Evolutionary conservation across 805 yeast species (phyloP).

Genomic region (Sugiyamaella boreocaroliniensis): DNA sequence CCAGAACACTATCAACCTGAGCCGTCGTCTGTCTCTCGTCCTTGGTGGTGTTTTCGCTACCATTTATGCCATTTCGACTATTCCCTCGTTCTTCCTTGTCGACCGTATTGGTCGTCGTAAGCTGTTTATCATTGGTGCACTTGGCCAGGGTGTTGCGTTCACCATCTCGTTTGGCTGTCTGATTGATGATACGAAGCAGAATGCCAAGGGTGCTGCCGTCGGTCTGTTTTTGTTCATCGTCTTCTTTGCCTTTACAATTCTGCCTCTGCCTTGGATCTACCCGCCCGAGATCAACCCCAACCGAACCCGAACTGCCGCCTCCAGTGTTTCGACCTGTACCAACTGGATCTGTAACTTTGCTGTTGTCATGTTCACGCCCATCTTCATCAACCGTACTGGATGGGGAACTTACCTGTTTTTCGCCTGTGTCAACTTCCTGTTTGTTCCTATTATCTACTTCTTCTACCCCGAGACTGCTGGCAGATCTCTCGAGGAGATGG

Average conservation of each 20-base stretch:
- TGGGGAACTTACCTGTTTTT: slow-evolving; percentile 69
- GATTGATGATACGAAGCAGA: slow-evolving; percentile 12
- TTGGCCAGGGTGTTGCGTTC: slow-evolving; percentile 40
- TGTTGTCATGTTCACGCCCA: slow-evolving; percentile 64
- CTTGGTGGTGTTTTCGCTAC: slow-evolving; percentile 23
- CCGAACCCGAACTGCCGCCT: slow-evolving; percentile 32
- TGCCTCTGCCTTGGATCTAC: slow-evolving; percentile 23
- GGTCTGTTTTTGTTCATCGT: slow-evolving; percentile 21
- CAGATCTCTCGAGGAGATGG: slow-evolving; percentile 68
- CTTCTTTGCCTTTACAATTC: slow-evolving; percentile 21
- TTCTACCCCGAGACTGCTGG: slow-evolving; percentile 76
- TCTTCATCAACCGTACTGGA: slow-evolving; percentile 37
- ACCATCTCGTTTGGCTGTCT: slow-evolving; percentile 21
- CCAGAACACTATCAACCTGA: slow-evolving; percentile 14
- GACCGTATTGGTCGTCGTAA: slow-evolving; percentile 56
- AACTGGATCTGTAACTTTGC: slow-evolving; percentile 63
- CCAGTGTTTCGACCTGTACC: slow-evolving; percentile 56
- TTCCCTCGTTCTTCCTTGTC: slow-evolving; percentile 33
- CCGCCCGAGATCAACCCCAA: slow-evolving; percentile 24
- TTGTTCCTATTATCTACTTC: slow-evolving; percentile 57
- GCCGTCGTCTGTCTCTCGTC: slow-evolving; percentile 16
- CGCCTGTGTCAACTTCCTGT: slow-evolving; percentile 52
- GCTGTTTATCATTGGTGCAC: slow-evolving; percentile 44
- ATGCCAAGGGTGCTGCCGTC: slow-evolving; percentile 22
- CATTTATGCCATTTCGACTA: slow-evolving; percentile 20